A percentile compares a stretch with the other conserved stretches of the same genome.
These are phyloP conservation scores for Trichoderma sp. DNA, from an alignment of 2,329 filamentous ascomycete species.

Conservation along the genomic window DNA sequence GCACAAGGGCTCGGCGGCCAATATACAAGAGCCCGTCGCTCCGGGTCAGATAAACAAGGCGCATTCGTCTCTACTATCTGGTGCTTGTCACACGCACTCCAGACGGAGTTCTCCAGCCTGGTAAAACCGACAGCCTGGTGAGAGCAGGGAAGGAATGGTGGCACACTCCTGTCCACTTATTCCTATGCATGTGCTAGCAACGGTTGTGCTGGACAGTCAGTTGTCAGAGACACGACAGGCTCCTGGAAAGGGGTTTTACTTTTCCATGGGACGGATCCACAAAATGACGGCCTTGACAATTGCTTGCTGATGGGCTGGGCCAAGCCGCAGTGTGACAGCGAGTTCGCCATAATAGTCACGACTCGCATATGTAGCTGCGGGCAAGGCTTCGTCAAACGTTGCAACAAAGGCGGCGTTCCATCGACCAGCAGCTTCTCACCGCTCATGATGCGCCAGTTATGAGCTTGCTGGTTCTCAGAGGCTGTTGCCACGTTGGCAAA, in stretches of 20 bases:
- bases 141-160: slow-evolving; percentile 15
- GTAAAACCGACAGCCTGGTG: slow-evolving; percentile 25
- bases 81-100: not conserved
- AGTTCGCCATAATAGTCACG: slow-evolving; percentile 23
- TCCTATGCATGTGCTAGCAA: slow-evolving; percentile 24
- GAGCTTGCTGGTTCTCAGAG: slow-evolving; percentile 11
- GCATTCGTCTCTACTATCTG: not conserved
- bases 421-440: slow-evolving; percentile 24
- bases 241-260: slow-evolving; percentile 15
- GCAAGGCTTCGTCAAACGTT: slow-evolving; percentile 19
- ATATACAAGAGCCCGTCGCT: not conserved
- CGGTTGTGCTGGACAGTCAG: slow-evolving; percentile 6
- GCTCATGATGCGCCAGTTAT: slow-evolving; percentile 21
- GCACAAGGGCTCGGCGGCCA: not conserved
- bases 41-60: not conserved
- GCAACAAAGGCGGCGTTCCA: slow-evolving; percentile 10
- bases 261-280: slow-evolving; percentile 20
- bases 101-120: slow-evolving; percentile 13
- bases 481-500: slow-evolving; percentile 27
- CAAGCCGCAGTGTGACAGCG: slow-evolving; percentile 24
- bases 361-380: slow-evolving; percentile 26
- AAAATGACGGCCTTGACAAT: slow-evolving; percentile 19
- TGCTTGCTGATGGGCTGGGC: slow-evolving; percentile 25
- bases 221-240: slow-evolving; percentile 5
- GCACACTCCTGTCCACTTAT: slow-evolving; percentile 17